A percentile compares a stretch with the other conserved stretches of the same genome.
Conservation (phyloP, 1,284 basidiomycete genomes). For the Puccinia hordei region DNA sequence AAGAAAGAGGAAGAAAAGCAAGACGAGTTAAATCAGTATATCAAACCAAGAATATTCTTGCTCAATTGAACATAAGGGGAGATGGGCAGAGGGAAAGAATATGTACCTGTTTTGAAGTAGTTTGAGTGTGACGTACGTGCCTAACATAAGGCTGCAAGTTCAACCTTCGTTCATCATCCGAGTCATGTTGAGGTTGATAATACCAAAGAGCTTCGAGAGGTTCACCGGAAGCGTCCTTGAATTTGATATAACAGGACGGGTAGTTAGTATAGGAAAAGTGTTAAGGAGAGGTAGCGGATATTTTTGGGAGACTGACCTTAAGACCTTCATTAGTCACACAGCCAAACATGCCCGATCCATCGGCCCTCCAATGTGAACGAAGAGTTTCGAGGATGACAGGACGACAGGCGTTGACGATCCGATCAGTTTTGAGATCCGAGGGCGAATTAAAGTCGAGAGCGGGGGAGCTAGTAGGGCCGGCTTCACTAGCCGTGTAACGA, state of each 20-base stretch:
- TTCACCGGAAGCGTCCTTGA: slow-evolving; percentile 50
- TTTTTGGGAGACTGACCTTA: slow-evolving; percentile 35
- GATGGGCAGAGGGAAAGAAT: too few species aligned
- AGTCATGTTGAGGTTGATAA: slow-evolving; percentile 47
- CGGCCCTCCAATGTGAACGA: slow-evolving; percentile 15
- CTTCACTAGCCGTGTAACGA: slow-evolving; percentile 10
- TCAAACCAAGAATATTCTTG: too few species aligned
- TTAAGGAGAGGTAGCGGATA: background rate
- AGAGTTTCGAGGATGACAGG: slow-evolving; percentile 43
- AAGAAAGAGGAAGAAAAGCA: background rate
- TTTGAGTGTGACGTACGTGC: slow-evolving; percentile 44
- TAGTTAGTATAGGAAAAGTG: background rate
- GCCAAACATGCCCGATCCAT: slow-evolving; percentile 49
- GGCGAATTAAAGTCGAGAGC: background rate
- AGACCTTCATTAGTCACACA: slow-evolving; percentile 49
- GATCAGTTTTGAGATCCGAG: slow-evolving; percentile 31
- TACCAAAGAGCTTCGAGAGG: slow-evolving; percentile 49
- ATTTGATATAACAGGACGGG: too few species aligned
- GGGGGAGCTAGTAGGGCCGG: background rate
- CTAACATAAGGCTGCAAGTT: slow-evolving; percentile 49
- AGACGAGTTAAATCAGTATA: background rate
- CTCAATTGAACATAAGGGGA: too few species aligned
- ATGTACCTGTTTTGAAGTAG: slow-evolving; percentile 44
- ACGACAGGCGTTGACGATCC: slow-evolving; percentile 40
- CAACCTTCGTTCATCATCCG: slow-evolving; percentile 7